A percentile compares a stretch with the other conserved stretches of the same genome.
Conservation (phyloP, 371 early-diverging fungal genomes). For the Mortierella sp. region DNA sequence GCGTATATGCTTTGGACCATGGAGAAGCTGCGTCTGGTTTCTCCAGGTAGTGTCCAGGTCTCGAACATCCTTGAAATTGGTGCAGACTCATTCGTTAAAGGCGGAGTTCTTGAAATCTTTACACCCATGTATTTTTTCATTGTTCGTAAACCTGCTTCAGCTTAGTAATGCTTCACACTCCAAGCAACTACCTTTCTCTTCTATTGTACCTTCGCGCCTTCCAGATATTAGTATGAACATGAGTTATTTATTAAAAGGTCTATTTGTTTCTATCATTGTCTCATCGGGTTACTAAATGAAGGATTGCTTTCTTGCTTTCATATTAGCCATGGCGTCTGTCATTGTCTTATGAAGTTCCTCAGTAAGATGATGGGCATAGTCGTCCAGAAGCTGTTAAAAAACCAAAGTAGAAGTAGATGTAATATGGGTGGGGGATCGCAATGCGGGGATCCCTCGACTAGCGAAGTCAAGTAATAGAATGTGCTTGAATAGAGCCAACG, state of each 20-base stretch:
- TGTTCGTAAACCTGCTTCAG: slow-evolving; percentile 82
- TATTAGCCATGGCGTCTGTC: slow-evolving; percentile 2
- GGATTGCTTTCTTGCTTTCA: no score
- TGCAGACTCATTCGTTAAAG: slow-evolving; percentile 82
- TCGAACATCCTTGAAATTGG: slow-evolving; percentile 82
- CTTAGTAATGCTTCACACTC: no score
- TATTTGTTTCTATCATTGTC: background rate
- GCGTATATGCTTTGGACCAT: slow-evolving; percentile 58
- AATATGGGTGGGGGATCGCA: slow-evolving; percentile 71
- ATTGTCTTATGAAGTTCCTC: slow-evolving; percentile 7
- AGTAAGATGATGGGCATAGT: slow-evolving; percentile 66
- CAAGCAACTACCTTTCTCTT: no score
- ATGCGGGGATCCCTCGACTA: slow-evolving; percentile 69
- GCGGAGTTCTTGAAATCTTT: slow-evolving; percentile 82
- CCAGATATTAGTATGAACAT: no score
- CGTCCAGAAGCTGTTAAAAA: slow-evolving; percentile 77
- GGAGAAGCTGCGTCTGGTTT: slow-evolving; percentile 84
- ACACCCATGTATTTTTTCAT: slow-evolving; percentile 96
- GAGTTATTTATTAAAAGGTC: no score
- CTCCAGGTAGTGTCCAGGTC: slow-evolving; percentile 85
- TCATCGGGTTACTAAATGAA: background rate
- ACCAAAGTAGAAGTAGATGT: slow-evolving; percentile 82
- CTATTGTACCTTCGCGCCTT: no score
- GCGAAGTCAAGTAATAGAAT: slow-evolving; percentile 75
- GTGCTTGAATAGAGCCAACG: slow-evolving; percentile 80